Base-by-base conservation (phyloP, 139 green algal genomes). In the Tetraselmis striata region DNA sequence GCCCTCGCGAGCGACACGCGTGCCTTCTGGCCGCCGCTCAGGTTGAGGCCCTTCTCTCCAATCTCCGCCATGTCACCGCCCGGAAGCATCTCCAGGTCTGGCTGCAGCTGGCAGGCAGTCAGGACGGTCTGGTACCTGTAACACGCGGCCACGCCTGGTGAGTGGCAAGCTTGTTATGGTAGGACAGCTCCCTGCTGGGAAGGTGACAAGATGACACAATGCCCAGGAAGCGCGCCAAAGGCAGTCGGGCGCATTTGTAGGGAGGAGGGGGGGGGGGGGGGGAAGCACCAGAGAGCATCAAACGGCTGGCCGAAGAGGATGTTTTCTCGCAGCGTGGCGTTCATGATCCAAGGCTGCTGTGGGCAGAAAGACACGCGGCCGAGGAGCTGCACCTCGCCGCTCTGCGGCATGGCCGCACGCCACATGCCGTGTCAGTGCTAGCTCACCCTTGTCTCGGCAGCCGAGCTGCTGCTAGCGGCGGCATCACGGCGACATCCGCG, bases 261-360 rank as follows among this genome's bases (percentile, higher is more conserved):
- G 32, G 31, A 11, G 27, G 78, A 75, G 18, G 78, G 28, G 27
- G 28, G 11, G 5, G 27, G 58, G 24, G 83, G 76, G 22, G 74
- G 30, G 74, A 87, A 24, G 80, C 88, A 93, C 22, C 81, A 31
- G 2, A 85, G 76, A 32, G 82, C 58, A 0, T 97, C 87, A 25
- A 86, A 88, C 0, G 83, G 74, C 25, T 29, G 27, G 1, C 93
- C 93, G 82, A 98, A 95, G 23, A 92, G 59, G 30, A 97, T 91
- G 86, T 97, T 97, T 1, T 96, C 92, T 77, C 90, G 86, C 75
- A 98, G 75, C 2, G 91, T 95, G 59, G 92, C 95, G 83, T 97
- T 98, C 67, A 97, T 89, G 86, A 98, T 97, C 95, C 95, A 98
- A 24, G 95, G 88, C 45, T 90, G 92, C 88, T 97, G 93, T 24